Evolutionary conservation across 1,139 yeast species (phyloP).

Genomic region (Entelexis sorbosivorans): DNA sequence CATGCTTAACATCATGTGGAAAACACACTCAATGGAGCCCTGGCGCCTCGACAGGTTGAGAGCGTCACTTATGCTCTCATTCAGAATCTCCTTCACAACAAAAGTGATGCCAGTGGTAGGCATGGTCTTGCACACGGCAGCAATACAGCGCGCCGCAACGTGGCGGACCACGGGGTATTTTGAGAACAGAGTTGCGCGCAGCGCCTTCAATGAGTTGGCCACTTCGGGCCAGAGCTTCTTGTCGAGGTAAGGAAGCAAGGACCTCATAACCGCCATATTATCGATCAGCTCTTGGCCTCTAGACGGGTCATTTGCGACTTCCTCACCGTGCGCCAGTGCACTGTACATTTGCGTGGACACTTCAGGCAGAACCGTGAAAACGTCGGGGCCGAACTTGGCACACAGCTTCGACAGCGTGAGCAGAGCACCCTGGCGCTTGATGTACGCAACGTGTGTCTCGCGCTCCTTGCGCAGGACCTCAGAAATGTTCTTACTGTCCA

Average conservation of each 20-base stretch:
- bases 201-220: constrained; percentile 37
- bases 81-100: constrained; percentile 58
- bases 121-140: constrained; percentile 63
- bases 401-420: constrained; percentile 49
- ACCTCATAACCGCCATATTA: constrained; percentile 70
- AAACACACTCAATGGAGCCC: constrained; percentile 87
- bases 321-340: constrained; percentile 37
- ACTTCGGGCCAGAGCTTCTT: constrained; percentile 42
- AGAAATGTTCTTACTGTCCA: constrained; percentile 45
- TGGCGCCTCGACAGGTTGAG: constrained; percentile 70
- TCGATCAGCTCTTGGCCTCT: constrained; percentile 77
- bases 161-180: constrained; percentile 72
- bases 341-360: constrained; percentile 56
- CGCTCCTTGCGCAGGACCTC: constrained; percentile 55
- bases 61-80: constrained; percentile 73
- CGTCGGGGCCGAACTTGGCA: constrained; percentile 39
- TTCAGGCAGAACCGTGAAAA: constrained; percentile 59
- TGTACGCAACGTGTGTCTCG: constrained; percentile 59
- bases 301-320: constrained; percentile 30
- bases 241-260: constrained; percentile 57
- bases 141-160: constrained; percentile 82
- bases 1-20: constrained; percentile 76
- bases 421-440: constrained; percentile 76
- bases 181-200: constrained; percentile 57
- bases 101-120: constrained; percentile 69